Conservation (phyloP, 352 stramenopile species). For the Pythium biforme region DNA sequence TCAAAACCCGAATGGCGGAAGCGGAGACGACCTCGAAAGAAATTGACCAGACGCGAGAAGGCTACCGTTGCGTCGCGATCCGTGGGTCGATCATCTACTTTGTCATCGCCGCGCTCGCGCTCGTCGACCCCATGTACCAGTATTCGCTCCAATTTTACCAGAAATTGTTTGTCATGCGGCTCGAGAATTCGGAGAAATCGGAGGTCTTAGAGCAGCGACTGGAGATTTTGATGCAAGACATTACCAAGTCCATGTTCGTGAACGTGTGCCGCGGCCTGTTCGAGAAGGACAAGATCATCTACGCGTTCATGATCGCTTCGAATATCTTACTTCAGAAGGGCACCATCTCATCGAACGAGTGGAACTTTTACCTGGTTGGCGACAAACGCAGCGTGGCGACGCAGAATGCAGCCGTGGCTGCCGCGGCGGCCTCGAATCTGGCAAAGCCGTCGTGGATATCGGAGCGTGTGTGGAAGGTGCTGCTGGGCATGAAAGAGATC, state of each 20-base stretch:
- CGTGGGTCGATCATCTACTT: slow-evolving; percentile 92
- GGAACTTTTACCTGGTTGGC: slow-evolving; percentile 91
- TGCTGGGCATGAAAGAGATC: slow-evolving; percentile 68
- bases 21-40: slow-evolving; percentile 89
- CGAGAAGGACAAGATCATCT: slow-evolving; percentile 94
- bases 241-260: slow-evolving; percentile 92
- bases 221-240: slow-evolving; percentile 89
- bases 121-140: slow-evolving; percentile 93
- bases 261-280: slow-evolving; percentile 92
- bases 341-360: slow-evolving; percentile 85
- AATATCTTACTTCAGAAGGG: slow-evolving; percentile 86
- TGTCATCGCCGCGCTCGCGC: slow-evolving; percentile 91
- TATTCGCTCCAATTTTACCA: slow-evolving; percentile 94
- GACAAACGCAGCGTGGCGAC: slow-evolving; percentile 67
- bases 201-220: slow-evolving; percentile 84
- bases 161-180: slow-evolving; percentile 88
- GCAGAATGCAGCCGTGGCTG: slow-evolving; percentile 34
- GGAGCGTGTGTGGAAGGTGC: slow-evolving; percentile 72
- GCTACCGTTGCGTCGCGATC: slow-evolving; percentile 89
- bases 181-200: slow-evolving; percentile 80
- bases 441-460: slow-evolving; percentile 66
- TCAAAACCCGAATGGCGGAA: neutral
- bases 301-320: slow-evolving; percentile 88
- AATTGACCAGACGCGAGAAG: slow-evolving; percentile 87
- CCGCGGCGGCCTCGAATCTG: slow-evolving; percentile 34